Conservation (phyloP, 805 yeast species). For the Wickerhamomyces hampshirensis region DNA sequence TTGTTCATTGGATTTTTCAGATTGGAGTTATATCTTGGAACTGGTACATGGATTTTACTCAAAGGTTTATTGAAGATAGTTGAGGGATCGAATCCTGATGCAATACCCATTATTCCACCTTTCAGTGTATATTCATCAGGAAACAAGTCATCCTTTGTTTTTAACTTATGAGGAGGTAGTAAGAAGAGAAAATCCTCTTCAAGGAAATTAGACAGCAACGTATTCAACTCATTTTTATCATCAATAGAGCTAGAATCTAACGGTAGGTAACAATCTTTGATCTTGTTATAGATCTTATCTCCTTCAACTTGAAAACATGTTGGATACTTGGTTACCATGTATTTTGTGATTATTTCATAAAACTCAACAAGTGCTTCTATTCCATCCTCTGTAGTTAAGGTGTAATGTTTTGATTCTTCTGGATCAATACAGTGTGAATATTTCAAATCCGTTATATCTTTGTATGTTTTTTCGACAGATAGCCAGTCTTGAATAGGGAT, state of each 20-base stretch:
- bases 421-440: slow-evolving; percentile 27
- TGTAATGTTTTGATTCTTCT: slow-evolving; percentile 27
- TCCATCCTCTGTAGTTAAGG: slow-evolving; percentile 25
- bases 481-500: slow-evolving; percentile 47
- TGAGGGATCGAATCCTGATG: slow-evolving; percentile 2
- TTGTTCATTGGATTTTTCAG: slow-evolving; percentile 1
- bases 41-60: slow-evolving; percentile 2
- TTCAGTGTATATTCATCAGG: slow-evolving; percentile 2
- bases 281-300: slow-evolving; percentile 12
- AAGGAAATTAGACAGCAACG: slow-evolving; percentile 6
- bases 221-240: slow-evolving; percentile 6
- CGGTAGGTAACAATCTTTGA: slow-evolving; percentile 15
- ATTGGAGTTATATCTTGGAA: slow-evolving; percentile 2
- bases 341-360: slow-evolving; percentile 13
- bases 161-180: neutral
- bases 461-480: slow-evolving; percentile 54
- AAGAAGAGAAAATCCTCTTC: slow-evolving; percentile 11
- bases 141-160: neutral
- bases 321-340: slow-evolving; percentile 14
- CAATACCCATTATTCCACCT: slow-evolving; percentile 2
- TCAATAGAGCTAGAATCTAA: slow-evolving; percentile 10
- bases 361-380: slow-evolving; percentile 8
- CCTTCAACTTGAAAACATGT: slow-evolving; percentile 12
- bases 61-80: neutral
- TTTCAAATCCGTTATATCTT: slow-evolving; percentile 35